A percentile compares a stretch with the other conserved stretches of the same genome.
These are phyloP conservation scores for Fusarium protoensiforme DNA, from an alignment of 2,329 filamentous ascomycete genomes.

Conservation along the genomic window DNA sequence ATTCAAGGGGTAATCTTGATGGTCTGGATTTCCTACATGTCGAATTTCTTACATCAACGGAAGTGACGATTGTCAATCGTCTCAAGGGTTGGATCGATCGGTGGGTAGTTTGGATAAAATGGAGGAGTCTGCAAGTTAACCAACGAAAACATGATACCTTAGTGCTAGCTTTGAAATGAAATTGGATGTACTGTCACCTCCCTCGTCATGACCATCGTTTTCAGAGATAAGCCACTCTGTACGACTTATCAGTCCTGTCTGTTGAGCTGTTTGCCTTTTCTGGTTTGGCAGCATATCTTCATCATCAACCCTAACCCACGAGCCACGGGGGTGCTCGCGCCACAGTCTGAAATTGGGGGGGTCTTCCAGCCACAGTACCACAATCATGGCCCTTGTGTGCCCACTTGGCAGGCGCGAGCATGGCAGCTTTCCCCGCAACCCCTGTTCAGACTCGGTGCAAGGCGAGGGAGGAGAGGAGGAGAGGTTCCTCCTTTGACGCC, in stretches of 20 bases:
- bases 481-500: conserved; percentile 35
- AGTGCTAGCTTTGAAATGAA: background rate
- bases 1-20: background rate
- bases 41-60: background rate
- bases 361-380: conserved; percentile 19
- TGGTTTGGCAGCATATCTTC: background rate
- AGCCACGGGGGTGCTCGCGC: conserved; percentile 14
- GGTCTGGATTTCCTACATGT: background rate
- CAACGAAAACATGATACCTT: background rate
- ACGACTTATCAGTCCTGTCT: background rate
- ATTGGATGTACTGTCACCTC: background rate
- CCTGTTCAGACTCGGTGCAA: conserved; percentile 23
- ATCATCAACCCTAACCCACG: conserved; percentile 34
- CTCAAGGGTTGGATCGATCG: background rate
- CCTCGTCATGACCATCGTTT: background rate
- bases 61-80: background rate
- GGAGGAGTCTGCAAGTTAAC: background rate
- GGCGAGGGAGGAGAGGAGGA: background rate
- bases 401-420: conserved; percentile 21
- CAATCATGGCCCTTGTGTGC: conserved; percentile 19
- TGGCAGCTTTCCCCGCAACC: conserved; percentile 16
- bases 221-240: background rate
- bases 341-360: conserved; percentile 1
- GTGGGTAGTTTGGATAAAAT: background rate
- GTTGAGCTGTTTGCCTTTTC: background rate